phyloP scores from a whole-genome alignment of 768 basidiomycete genomes.

The Steccherinum ochraceum region DNA sequence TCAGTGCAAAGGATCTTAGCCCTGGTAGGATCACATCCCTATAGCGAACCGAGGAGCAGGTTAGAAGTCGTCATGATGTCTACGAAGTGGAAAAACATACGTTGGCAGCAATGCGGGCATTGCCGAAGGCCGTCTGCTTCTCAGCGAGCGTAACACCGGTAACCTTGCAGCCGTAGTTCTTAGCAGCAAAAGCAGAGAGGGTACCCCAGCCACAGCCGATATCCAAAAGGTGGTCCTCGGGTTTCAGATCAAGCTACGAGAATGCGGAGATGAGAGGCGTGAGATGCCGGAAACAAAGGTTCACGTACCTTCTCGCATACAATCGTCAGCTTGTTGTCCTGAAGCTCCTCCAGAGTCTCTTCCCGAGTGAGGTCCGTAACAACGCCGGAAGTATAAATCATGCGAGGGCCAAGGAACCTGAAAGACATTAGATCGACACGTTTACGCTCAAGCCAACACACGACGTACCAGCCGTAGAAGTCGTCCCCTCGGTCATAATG shows the following conservation, averaged over 20 bases:
- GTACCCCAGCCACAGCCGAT: slow-evolving; percentile 98
- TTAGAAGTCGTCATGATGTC: not conserved
- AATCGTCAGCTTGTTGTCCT: slow-evolving; percentile 95
- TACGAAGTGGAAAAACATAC: too few relatives aligned
- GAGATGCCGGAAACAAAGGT: not conserved
- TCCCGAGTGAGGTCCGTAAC: slow-evolving; percentile 61
- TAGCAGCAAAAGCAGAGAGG: slow-evolving; percentile 87
- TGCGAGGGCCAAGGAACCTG: slow-evolving; percentile 91
- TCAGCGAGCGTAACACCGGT: slow-evolving; percentile 91
- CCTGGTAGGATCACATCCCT: slow-evolving; percentile 44
- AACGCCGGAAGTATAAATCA: slow-evolving; percentile 97
- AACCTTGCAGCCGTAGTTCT: slow-evolving; percentile 95
- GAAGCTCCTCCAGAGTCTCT: slow-evolving; percentile 88
- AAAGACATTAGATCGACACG: not conserved
- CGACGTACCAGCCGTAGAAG: slow-evolving; percentile 79
- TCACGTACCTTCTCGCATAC: slow-evolving; percentile 74
- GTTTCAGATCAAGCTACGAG: slow-evolving; percentile 62
- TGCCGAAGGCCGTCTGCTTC: slow-evolving; percentile 92
- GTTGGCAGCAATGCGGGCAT: slow-evolving; percentile 77
- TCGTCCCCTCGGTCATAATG: slow-evolving; percentile 98
- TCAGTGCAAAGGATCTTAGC: slow-evolving; percentile 92
- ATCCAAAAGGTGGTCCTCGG: slow-evolving; percentile 79
- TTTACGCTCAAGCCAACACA: slow-evolving; percentile 3
- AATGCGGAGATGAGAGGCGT: not conserved
- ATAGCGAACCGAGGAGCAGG: not conserved